Base-by-base conservation (phyloP, 2,329 filamentous ascomycete genomes). In the Alternaria ventricosa region DNA sequence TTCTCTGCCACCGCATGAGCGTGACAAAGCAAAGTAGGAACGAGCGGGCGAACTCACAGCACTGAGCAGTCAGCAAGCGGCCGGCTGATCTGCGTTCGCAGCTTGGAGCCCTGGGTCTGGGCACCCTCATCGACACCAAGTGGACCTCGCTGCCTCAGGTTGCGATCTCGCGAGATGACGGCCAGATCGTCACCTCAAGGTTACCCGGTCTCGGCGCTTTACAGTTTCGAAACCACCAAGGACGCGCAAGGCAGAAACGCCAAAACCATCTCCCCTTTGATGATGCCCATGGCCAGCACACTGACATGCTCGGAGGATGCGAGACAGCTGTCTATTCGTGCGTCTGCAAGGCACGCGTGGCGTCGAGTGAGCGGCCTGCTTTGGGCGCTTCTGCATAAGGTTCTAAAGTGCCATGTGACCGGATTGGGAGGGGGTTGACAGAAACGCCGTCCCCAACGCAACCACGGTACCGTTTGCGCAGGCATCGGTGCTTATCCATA, bases 31-130 rank as follows among this genome's bases (percentile, higher is more conserved):
- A 57, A 49, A 57, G 44, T 25, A 20, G 25, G 44, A 36, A 49
- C 28, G 27, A 20, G 45, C 28, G 41, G 54, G 25, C 44, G 43
- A 56, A 47, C 54, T 47, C 25, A n/a, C 43, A 56, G 25, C 43
- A 56, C 28, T 41, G 36, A 25, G 43, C 25, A 49, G 10, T 22
- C 28, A 53, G 43, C 30, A 36, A 33, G 44, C 60, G 55, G 56
- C 57, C 67, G 67, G 65, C 61, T 59, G 67, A 68, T 68, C 65
- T 55, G 58, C 56, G 60, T 59, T 56, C 54, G 62, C 49, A 60
- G 60, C 15, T 57, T 22, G 36, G 33, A 36, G 46, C 13, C 45
- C 47, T 47, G 51, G 50, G 33, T 36, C 55, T 57, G 46, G 55
- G 55, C 55, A 55, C 41, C 59, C 49, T 46, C 51, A 49, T 55